Evolutionary conservation across 23 red algal species (phyloP), one percentile per base, ranked within the genome.

Genomic region (Gracilaria domingensis): DNA sequence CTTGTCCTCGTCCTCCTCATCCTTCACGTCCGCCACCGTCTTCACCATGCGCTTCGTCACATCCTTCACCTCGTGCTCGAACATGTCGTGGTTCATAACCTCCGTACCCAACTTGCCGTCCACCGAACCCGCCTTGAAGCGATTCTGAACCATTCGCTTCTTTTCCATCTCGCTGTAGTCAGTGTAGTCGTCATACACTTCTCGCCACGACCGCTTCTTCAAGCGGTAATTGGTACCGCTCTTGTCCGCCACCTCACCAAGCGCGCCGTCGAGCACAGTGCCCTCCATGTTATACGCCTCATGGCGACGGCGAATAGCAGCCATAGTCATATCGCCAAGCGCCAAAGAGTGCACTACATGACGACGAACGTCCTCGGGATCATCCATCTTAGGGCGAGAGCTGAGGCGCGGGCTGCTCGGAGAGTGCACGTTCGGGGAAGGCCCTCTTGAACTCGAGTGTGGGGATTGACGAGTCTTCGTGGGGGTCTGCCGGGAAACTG

Each of bases 121-220:
- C 16, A 75, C 69, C 1, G 14, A 8, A n/a, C 37, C 69, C 1
- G 45, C 69, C 21, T 75, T 21, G 37, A 75, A 26, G n/a, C 69
- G 69, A 26, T 75, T 75, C 14, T 75, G 35, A 17, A 7, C 45
- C 69, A 75, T 75, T 2, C 1, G 1, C 23, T 44, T 75, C 39
- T 26, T 75, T 21, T 75, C 39, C 35, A 9, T 45, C 1, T 44
- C 69, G 69, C 4, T 44, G 39, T 75, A 75, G 37, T 75, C 37
- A 7, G 69, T 45, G 36, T 75, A 75, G 37, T 47, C 39, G 36
- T 75, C 69, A 36, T 75, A 75, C 36, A 75, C 69, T 30, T 75
- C 69, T 23, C 69, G 69, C 69, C 69, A 75, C 35, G 69, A 40
- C 35, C 69, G 69, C 39, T 75, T 75, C 69, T 75, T 75, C 69